phyloP scores from a whole-genome alignment of 306 rosid species.

The Trifolium subterraneum region DNA sequence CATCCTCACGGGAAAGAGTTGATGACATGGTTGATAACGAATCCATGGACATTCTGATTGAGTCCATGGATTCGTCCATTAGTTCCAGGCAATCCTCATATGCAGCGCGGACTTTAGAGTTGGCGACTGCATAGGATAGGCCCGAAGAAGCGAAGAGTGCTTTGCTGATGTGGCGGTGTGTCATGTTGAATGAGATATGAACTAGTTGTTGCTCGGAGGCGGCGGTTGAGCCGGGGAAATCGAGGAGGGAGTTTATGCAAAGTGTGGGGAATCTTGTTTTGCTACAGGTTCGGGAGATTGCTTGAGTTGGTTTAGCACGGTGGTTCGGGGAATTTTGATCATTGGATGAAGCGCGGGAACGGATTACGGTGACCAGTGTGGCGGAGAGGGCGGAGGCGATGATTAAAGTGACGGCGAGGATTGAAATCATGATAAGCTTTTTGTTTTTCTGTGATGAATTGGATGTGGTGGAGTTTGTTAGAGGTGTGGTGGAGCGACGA shows the following conservation, averaged over 20 bases:
- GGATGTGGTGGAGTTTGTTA: background rate
- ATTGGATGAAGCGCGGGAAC: slow-evolving; percentile 35
- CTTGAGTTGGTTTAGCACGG: slow-evolving; percentile 70
- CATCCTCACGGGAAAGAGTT: background rate
- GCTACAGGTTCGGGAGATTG: slow-evolving; percentile 84
- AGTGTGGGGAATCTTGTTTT: slow-evolving; percentile 70
- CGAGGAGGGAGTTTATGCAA: slow-evolving; percentile 76
- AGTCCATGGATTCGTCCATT: slow-evolving; percentile 66
- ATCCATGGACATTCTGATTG: slow-evolving; percentile 53
- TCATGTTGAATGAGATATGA: slow-evolving; percentile 88
- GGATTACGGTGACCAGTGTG: slow-evolving; percentile 41
- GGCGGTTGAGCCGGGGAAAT: slow-evolving; percentile 71
- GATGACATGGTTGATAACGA: slow-evolving; percentile 20
- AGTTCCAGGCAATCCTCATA: slow-evolving; percentile 83
- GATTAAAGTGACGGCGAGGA: slow-evolving; percentile 57
- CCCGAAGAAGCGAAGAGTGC: slow-evolving; percentile 64
- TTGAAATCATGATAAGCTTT: slow-evolving; percentile 52
- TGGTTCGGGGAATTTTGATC: slow-evolving; percentile 16
- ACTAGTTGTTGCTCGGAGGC: slow-evolving; percentile 76
- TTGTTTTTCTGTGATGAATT: background rate
- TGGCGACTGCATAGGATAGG: slow-evolving; percentile 44
- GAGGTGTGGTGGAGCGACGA: slow-evolving; percentile 45
- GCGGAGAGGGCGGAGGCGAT: slow-evolving; percentile 70
- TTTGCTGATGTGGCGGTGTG: slow-evolving; percentile 64
- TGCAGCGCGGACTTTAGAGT: slow-evolving; percentile 54